Evolutionary conservation across 2,329 filamentous ascomycete species (phyloP).

Genomic region (Chalara sp.): DNA sequence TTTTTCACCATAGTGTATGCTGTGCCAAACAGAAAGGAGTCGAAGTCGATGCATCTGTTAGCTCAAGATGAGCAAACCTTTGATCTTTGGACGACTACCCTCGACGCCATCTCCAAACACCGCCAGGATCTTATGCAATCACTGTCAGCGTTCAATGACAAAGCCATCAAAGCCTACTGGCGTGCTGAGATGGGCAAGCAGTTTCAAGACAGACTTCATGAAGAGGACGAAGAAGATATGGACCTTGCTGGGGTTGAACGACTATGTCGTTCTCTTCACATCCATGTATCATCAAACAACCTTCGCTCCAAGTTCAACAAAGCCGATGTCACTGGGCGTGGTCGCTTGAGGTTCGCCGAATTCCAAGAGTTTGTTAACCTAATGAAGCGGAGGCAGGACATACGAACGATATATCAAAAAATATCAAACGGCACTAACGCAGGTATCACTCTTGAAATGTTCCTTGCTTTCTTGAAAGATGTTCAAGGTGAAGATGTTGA

Average conservation of each 20-base stretch:
- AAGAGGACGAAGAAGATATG: constrained; percentile 59
- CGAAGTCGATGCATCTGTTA: constrained; percentile 82
- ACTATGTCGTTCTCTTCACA: constrained; percentile 83
- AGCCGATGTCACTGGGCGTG: constrained; percentile 58
- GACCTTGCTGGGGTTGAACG: constrained; percentile 73
- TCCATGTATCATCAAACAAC: constrained; percentile 75
- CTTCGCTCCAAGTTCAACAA: constrained; percentile 68
- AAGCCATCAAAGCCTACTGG: constrained; percentile 81
- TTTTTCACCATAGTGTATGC: constrained; percentile 92
- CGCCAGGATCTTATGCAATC: constrained; percentile 87
- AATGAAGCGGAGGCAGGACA: constrained; percentile 78
- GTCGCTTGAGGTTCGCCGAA: constrained; percentile 67
- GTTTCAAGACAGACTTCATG: constrained; percentile 44
- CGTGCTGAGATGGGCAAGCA: constrained; percentile 71
- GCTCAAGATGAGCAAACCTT: constrained; percentile 68
- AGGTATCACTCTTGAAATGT: constrained; percentile 66
- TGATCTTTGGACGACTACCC: constrained; percentile 72
- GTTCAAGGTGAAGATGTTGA: constrained; percentile 73
- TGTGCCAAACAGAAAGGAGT: constrained; percentile 59
- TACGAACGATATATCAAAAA: constrained; percentile 64
- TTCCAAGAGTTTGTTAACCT: constrained; percentile 79
- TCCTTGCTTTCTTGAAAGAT: constrained; percentile 66
- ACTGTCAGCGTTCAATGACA: constrained; percentile 76
- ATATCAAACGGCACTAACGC: constrained; percentile 50
- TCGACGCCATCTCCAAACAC: constrained; percentile 79